phyloP scores from a whole-genome alignment of 2,329 filamentous ascomycete genomes.

The Akanthomyces uredinophilus region DNA sequence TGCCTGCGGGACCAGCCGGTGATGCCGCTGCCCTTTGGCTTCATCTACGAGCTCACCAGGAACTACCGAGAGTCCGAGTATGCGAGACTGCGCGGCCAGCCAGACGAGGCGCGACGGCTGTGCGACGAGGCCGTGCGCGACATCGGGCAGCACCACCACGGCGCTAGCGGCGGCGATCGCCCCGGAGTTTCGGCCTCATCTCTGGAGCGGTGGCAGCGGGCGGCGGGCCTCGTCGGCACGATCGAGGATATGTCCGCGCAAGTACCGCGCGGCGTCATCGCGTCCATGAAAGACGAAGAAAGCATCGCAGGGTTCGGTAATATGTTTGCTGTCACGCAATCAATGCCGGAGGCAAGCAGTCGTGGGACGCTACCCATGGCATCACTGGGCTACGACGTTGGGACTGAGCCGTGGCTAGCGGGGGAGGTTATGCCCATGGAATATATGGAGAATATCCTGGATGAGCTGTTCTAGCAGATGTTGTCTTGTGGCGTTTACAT shows the following conservation, averaged over 20 bases:
- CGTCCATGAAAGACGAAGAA: not conserved
- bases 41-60: conserved; percentile 10
- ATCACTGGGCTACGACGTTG: not conserved
- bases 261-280: not conserved
- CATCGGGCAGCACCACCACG: not conserved
- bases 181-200: conserved; percentile 13
- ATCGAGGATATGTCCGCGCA: not conserved
- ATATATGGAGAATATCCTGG: conserved; percentile 11
- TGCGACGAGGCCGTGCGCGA: conserved; percentile 5
- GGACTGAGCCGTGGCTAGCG: not conserved
- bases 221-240: not conserved
- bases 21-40: conserved; percentile 11
- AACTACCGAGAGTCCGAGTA: conserved; percentile 13
- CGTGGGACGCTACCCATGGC: not conserved
- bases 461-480: not conserved
- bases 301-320: not conserved
- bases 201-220: conserved; percentile 6
- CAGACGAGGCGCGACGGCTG: conserved; percentile 1
- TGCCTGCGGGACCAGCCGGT: conserved; percentile 2
- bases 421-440: conserved; percentile 3
- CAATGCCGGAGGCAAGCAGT: not conserved
- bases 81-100: conserved; percentile 4
- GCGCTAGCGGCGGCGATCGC: not conserved
- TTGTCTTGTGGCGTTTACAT: not conserved
- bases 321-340: not conserved